Evolutionary conservation across 257 asterid genomes (phyloP).

Genomic region (Galeopsis tetrahit): DNA sequence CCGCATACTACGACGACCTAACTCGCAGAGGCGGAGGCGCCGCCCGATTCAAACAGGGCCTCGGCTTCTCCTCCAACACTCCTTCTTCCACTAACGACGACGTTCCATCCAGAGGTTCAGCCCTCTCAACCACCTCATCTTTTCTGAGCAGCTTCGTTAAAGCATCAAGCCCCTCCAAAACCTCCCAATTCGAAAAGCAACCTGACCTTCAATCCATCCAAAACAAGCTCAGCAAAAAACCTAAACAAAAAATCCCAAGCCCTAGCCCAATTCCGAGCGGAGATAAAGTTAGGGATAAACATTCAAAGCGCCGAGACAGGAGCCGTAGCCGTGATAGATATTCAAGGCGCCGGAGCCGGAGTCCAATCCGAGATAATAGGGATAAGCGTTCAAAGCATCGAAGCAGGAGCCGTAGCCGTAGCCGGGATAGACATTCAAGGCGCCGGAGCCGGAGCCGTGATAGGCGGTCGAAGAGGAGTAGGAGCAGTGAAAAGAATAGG

Average conservation of each 20-base stretch:
- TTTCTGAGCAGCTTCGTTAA: slow-evolving; percentile 72
- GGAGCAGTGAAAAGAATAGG: slow-evolving; percentile 48
- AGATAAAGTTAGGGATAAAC: slow-evolving; percentile 34
- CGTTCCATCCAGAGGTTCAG: slow-evolving; percentile 67
- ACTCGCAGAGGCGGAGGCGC: slow-evolving; percentile 91
- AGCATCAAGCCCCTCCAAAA: slow-evolving; percentile 73
- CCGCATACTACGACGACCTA: slow-evolving; percentile 89
- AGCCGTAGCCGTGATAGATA: slow-evolving; percentile 43
- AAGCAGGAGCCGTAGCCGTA: slow-evolving; percentile 44
- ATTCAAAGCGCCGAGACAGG: slow-evolving; percentile 38
- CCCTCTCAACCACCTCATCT: slow-evolving; percentile 63
- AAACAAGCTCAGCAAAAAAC: slow-evolving; percentile 68
- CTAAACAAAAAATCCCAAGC: slow-evolving; percentile 42
- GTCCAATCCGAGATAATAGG: slow-evolving; percentile 43
- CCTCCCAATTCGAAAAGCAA: slow-evolving; percentile 57
- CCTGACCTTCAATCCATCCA: slow-evolving; percentile 69
- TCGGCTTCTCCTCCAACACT: slow-evolving; percentile 66
- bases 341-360: slow-evolving; percentile 43
- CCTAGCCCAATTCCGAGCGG: slow-evolving; percentile 48
- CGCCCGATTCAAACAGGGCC: slow-evolving; percentile 89
- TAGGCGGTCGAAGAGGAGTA: slow-evolving; percentile 47
- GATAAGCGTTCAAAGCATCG: slow-evolving; percentile 41
- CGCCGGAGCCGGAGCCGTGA: slow-evolving; percentile 48
- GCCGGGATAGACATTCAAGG: slow-evolving; percentile 44
- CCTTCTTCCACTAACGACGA: slow-evolving; percentile 42